phyloP scores from a whole-genome alignment of 495 filamentous ascomycete species.

The Talaromyces nanjingensis region DNA sequence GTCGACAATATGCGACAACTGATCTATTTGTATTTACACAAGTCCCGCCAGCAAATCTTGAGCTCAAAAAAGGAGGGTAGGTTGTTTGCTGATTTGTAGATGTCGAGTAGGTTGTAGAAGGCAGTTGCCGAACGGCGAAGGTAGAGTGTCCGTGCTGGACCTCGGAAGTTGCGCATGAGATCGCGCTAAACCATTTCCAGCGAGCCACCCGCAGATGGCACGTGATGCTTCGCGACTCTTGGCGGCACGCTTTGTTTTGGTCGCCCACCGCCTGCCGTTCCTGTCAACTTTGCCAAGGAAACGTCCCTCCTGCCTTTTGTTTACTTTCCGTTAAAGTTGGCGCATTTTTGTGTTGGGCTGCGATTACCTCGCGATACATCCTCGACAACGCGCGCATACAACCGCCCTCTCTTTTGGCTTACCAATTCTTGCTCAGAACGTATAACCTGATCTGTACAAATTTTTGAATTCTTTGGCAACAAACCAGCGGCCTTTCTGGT shows the following conservation, averaged over 20 bases:
- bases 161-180: constrained; percentile 27
- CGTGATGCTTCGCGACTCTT: constrained; percentile 1
- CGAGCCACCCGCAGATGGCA: background rate
- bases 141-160: constrained; percentile 18
- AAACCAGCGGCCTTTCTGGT: background rate
- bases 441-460: background rate
- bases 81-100: background rate
- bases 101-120: background rate
- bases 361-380: background rate
- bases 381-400: background rate
- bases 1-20: background rate
- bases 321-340: constrained; percentile 14
- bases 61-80: background rate
- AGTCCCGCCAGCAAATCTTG: background rate
- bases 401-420: background rate
- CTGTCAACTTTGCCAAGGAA: constrained; percentile 8
- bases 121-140: background rate
- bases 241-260: background rate
- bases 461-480: background rate
- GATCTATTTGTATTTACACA: background rate
- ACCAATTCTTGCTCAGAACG: background rate
- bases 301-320: constrained; percentile 15
- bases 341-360: constrained; percentile 5
- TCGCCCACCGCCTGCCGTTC: constrained; percentile 29
- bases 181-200: constrained; percentile 13